phyloP scores from a whole-genome alignment of 257 asterid genomes.

The Rubia yunnanensis region DNA sequence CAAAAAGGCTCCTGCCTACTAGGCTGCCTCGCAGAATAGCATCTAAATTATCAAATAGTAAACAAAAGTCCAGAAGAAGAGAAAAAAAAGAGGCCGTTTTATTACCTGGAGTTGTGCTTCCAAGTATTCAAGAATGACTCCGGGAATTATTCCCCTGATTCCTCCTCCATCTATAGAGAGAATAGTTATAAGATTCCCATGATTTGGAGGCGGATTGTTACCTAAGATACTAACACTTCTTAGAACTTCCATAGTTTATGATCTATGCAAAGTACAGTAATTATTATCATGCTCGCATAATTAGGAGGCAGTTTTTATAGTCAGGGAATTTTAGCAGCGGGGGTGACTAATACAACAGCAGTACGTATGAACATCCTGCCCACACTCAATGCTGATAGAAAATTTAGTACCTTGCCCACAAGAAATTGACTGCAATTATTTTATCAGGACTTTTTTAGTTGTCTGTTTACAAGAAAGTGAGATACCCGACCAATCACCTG shows the following conservation, averaged over 20 bases:
- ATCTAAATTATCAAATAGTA: too few relatives aligned
- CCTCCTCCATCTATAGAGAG: slow-evolving; percentile 58
- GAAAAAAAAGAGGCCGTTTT: background rate
- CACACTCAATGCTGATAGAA: background rate
- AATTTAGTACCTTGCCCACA: background rate
- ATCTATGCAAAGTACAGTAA: background rate
- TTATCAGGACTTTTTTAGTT: background rate
- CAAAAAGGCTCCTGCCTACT: too few relatives aligned
- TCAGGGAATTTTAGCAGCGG: background rate
- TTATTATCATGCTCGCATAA: background rate
- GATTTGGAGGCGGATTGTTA: slow-evolving; percentile 24
- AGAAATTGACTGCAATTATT: slow-evolving; percentile 10
- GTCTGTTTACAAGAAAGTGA: background rate
- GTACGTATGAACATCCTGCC: background rate
- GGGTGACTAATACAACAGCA: background rate
- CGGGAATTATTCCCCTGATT: slow-evolving; percentile 49
- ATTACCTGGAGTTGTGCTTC: slow-evolving; percentile 54
- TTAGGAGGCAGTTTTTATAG: background rate
- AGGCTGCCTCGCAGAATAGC: too few relatives aligned
- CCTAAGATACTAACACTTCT: slow-evolving; percentile 14
- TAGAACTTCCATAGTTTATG: background rate
- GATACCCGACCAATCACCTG: background rate
- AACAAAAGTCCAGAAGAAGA: too few relatives aligned
- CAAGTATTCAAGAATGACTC: slow-evolving; percentile 30
- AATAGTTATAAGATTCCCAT: slow-evolving; percentile 32